Base-by-base conservation (phyloP, 208 protist genomes). In the Trypanosoma mega region DNA sequence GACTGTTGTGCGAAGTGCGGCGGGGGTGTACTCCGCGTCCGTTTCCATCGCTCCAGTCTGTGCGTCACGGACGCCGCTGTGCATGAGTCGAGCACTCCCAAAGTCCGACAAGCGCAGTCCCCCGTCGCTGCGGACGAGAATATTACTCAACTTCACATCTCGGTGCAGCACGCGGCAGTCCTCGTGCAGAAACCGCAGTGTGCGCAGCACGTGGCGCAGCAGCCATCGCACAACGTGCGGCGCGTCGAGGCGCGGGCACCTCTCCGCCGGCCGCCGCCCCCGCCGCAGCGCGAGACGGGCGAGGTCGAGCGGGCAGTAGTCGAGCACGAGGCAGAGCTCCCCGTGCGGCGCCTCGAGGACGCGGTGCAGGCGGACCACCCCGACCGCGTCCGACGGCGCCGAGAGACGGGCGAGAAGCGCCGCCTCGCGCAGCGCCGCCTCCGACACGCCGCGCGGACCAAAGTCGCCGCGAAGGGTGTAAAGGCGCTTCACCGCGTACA, bases 111-210 rank as follows among this genome's bases (percentile, higher is more conserved):
- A 68, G 8, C 88, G 83, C 41, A 97, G 48, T n/a, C 67, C 70
- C 24, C 85, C 89, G 16, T 79, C 62, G 14, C 55, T 36, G 14
- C 61, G 65, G 50, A 96, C 76, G 29, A 97, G 76, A 37, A 97
- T 66, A 53, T 97, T 97, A 54, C 79, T 89, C 5, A 87, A 60
- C 34, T 97, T 97, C n/a, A 97, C 44, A 66, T 97, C 92, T 24
- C 92, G 73, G 62, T 96, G 91, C 33, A 92, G 46, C 9, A 96
- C 76, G 54, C 59, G 58, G 53, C 89, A 96, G 11, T 82, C 49
- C 21, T 86, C 63, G 60, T 93, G 85, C 18, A 96, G 76, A 54
- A 81, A 90, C 12, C 58, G 57, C 24, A 93, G 67, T 16, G 92
- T 67, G 14, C 72, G 45, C 24, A 93, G 66, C 29, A 93, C 68